phyloP scores from a whole-genome alignment of 331 rosid species.

The Telfairia occidentalis region DNA sequence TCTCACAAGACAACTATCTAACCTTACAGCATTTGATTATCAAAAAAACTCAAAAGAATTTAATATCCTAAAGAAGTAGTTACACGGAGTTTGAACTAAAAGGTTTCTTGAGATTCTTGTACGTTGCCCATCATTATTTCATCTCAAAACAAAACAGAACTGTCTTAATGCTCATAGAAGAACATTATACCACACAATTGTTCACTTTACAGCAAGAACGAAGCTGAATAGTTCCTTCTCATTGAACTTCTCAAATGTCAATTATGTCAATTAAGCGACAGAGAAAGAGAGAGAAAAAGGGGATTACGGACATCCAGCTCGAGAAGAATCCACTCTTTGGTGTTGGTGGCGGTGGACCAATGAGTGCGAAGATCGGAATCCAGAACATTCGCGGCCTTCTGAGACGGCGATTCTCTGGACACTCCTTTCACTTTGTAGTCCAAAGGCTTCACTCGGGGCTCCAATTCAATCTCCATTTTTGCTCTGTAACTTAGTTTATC shows the following conservation, averaged over 20 bases:
- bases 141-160: not conserved
- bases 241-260: not conserved
- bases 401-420: conserved; percentile 78
- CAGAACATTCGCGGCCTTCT: conserved; percentile 68
- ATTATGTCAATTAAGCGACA: not conserved
- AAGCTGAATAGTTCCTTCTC: not conserved
- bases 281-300: not conserved
- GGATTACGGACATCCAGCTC: conserved; percentile 42
- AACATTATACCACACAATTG: not conserved
- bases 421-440: conserved; percentile 69
- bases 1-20: not conserved
- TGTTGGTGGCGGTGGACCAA: conserved; percentile 92
- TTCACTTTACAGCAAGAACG: not conserved
- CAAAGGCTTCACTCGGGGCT: conserved; percentile 55
- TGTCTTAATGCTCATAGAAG: not conserved
- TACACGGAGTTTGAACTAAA: not conserved
- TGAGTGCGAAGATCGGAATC: conserved; percentile 85
- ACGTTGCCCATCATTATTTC: not conserved
- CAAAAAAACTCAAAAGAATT: not conserved
- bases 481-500: not conserved
- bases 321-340: conserved; percentile 90
- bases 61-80: not conserved
- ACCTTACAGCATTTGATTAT: not conserved
- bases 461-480: conserved; percentile 68
- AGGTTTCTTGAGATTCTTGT: not conserved